Evolutionary conservation across 1,284 basidiomycete species (phyloP).

Genomic region (Neonothopanus nambi): DNA sequence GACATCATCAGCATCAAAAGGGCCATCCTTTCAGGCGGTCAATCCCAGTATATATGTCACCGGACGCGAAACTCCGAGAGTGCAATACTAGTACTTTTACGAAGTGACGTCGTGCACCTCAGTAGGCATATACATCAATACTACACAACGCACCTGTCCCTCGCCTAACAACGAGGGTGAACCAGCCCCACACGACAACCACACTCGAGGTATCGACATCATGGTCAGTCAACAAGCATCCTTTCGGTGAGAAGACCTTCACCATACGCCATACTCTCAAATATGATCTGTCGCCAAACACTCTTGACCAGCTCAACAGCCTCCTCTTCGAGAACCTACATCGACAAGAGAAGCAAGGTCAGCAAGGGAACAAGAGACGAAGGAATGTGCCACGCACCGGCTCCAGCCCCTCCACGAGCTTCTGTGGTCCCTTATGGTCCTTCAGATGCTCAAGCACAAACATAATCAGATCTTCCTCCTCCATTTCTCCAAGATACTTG

Average conservation of each 20-base stretch:
- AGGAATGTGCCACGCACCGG: conserved; percentile 61
- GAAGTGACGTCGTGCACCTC: conserved; percentile 13
- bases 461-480: conserved; percentile 87
- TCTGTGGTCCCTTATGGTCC: conserved; percentile 79
- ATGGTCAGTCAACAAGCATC: conserved; percentile 67
- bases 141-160: conserved; percentile 16
- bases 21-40: conserved; percentile 28
- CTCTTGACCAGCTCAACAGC: conserved; percentile 71
- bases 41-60: conserved; percentile 8
- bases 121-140: conserved; percentile 9
- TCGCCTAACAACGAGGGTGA: neutral
- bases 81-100: neutral
- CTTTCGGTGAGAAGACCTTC: conserved; percentile 80
- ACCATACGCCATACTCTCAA: conserved; percentile 87
- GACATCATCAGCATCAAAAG: conserved; percentile 15
- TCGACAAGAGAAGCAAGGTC: neutral
- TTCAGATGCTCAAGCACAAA: conserved; percentile 88
- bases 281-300: conserved; percentile 87
- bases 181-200: no score
- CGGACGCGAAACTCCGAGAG: neutral
- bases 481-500: conserved; percentile 83
- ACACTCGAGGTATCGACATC: no score
- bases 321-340: conserved; percentile 86
- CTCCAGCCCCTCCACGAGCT: conserved; percentile 83
- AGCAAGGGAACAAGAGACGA: neutral